Conservation (phyloP, 805 yeast genomes). For the Hanseniaspora mollemarum region DNA sequence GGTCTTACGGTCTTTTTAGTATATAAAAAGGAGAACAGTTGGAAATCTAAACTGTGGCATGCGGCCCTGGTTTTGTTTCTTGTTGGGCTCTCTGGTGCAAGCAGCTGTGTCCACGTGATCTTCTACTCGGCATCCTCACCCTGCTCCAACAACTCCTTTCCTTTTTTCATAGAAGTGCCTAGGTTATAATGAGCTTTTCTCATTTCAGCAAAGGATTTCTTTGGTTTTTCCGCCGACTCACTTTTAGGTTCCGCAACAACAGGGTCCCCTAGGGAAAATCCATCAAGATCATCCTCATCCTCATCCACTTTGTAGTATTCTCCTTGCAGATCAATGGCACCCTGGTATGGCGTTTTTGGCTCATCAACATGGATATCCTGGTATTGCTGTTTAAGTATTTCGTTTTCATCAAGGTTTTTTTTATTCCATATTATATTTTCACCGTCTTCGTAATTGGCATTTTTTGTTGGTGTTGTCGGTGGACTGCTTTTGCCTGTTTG, state of each 20-base stretch:
- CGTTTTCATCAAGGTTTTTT: constrained; percentile 50
- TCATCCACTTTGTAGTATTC: constrained; percentile 67
- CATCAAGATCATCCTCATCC: constrained; percentile 35
- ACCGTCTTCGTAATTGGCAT: constrained; percentile 20
- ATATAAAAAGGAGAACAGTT: no score
- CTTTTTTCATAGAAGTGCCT: constrained; percentile 30
- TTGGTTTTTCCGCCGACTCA: constrained; percentile 36
- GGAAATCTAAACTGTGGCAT: no score
- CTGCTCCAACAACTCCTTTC: constrained; percentile 23
- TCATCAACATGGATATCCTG: constrained; percentile 56
- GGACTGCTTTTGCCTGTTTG: constrained; percentile 16
- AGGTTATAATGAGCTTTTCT: constrained; percentile 72
- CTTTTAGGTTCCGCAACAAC: constrained; percentile 30
- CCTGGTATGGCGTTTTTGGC: constrained; percentile 91
- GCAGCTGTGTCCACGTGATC: no score
- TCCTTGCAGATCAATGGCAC: constrained; percentile 71
- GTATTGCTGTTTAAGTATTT: constrained; percentile 56
- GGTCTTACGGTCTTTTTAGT: no score
- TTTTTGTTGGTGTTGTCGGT: constrained; percentile 12
- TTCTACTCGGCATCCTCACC: constrained; percentile 26
- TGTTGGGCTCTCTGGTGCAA: no score
- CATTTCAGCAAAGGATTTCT: constrained; percentile 57
- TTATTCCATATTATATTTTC: constrained; percentile 76
- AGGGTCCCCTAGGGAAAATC: constrained; percentile 49
- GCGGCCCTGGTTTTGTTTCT: no score